Evolutionary conservation across 345 rosid species (phyloP).

Genomic region (Mangifera indica): DNA sequence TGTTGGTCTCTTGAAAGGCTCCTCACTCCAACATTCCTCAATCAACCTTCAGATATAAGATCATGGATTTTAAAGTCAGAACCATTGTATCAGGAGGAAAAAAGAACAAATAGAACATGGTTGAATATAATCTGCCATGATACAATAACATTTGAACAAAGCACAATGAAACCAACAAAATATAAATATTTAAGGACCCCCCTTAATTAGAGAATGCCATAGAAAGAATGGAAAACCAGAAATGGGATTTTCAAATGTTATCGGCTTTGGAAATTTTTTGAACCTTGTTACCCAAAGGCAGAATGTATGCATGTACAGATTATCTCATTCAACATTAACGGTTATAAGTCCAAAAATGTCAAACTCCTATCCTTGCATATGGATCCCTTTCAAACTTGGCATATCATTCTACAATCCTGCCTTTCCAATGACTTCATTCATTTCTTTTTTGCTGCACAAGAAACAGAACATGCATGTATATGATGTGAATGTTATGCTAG

Average conservation of each 20-base stretch:
- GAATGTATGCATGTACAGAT: neutral
- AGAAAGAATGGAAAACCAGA: neutral
- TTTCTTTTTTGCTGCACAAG: neutral
- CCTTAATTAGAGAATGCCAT: neutral
- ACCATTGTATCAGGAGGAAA: neutral
- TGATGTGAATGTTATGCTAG: neutral
- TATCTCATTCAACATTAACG: neutral
- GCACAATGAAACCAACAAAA: neutral
- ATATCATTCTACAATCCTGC: neutral
- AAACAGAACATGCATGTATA: no score
- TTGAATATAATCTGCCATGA: neutral
- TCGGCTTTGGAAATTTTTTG: neutral
- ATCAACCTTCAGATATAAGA: constrained; percentile 49
- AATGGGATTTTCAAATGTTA: neutral
- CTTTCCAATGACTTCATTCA: neutral
- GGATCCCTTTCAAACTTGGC: neutral
- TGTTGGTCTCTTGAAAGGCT: constrained; percentile 64
- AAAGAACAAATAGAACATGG: neutral
- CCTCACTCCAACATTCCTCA: constrained; percentile 69
- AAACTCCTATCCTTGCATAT: neutral
- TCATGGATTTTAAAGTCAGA: neutral
- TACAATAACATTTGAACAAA: neutral
- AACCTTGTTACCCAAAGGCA: neutral
- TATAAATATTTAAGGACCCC: neutral
- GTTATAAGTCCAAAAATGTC: neutral